Evolutionary conservation across 805 yeast genomes (phyloP).

Genomic region (Wickerhamiella azymoides): DNA sequence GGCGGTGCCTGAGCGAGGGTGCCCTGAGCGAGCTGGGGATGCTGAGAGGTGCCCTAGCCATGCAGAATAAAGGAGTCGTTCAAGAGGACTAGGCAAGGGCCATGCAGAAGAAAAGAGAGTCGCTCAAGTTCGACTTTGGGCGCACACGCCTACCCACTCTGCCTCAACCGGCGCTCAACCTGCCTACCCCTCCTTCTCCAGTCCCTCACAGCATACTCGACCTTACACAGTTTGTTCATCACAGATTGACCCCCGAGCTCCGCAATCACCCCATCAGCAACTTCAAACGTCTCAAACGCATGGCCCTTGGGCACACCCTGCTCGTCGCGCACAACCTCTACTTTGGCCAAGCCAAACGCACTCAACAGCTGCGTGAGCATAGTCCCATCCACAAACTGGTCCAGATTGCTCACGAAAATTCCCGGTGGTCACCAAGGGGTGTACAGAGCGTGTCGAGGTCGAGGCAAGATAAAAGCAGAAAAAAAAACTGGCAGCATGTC

Average conservation of each 20-base stretch:
- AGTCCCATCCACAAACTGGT: constrained; percentile 48
- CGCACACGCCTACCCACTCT: no score
- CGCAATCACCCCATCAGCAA: constrained; percentile 58
- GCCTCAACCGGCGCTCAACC: constrained; percentile 48
- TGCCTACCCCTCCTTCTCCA: constrained; percentile 63
- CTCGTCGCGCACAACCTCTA: constrained; percentile 30
- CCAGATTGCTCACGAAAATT: constrained; percentile 59
- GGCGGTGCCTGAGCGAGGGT: no score
- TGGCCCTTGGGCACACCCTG: constrained; percentile 41
- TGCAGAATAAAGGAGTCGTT: no score
- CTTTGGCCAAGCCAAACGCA: constrained; percentile 47
- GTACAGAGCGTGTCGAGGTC: no score
- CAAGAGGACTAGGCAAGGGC: no score
- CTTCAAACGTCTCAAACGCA: constrained; percentile 53
- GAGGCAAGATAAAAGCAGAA: no score
- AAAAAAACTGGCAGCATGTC: no score
- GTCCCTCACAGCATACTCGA: constrained; percentile 61
- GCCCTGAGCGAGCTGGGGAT: no score
- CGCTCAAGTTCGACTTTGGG: no score
- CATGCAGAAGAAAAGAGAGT: no score
- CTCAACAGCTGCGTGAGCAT: constrained; percentile 44
- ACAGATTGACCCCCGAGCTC: constrained; percentile 55
- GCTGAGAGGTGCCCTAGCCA: no score
- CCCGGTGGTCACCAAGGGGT: no score
- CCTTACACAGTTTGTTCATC: constrained; percentile 46